These are phyloP conservation scores for Colletotrichum camelliae DNA, from an alignment of 2,329 filamentous ascomycete genomes.

Conservation along the genomic window DNA sequence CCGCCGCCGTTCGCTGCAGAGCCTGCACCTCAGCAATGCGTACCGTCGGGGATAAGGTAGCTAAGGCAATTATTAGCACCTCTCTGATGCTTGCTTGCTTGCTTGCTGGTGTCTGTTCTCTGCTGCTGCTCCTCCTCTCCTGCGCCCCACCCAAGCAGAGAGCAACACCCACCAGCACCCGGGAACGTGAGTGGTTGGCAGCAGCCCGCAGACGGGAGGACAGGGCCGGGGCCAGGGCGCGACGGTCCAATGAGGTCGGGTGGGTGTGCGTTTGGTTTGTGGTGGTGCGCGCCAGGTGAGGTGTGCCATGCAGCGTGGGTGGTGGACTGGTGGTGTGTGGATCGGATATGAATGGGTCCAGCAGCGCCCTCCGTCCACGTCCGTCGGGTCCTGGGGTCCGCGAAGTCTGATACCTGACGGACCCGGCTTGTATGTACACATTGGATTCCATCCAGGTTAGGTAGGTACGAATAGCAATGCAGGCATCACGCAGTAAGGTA, in stretches of 20 bases:
- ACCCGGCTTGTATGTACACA: not conserved
- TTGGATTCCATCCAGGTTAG: not conserved
- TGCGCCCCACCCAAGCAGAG: not conserved
- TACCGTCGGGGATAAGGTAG: not conserved
- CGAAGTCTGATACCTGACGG: not conserved
- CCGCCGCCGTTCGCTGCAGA: not conserved
- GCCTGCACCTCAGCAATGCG: not conserved
- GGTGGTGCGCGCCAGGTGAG: not conserved
- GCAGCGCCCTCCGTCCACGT: not conserved
- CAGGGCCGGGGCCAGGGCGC: not conserved
- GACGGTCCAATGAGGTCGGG: not conserved
- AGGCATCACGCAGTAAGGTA: not conserved
- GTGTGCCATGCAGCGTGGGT: not conserved
- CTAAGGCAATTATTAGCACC: not conserved
- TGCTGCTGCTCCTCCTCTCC: not conserved
- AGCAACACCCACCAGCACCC: not conserved
- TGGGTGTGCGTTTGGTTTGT: not conserved
- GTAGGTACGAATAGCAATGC: not conserved
- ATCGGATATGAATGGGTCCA: slow-evolving; percentile 4
- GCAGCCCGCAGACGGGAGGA: not conserved
- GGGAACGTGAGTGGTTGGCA: not conserved
- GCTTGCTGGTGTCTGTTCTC: not conserved
- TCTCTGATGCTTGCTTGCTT: not conserved
- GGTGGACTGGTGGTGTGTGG: slow-evolving; percentile 1
- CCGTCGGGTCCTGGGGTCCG: not conserved